A percentile compares a stretch with the other conserved stretches of the same genome.
Conservation (phyloP, 306 rosid genomes). For the Cucumis melo region DNA sequence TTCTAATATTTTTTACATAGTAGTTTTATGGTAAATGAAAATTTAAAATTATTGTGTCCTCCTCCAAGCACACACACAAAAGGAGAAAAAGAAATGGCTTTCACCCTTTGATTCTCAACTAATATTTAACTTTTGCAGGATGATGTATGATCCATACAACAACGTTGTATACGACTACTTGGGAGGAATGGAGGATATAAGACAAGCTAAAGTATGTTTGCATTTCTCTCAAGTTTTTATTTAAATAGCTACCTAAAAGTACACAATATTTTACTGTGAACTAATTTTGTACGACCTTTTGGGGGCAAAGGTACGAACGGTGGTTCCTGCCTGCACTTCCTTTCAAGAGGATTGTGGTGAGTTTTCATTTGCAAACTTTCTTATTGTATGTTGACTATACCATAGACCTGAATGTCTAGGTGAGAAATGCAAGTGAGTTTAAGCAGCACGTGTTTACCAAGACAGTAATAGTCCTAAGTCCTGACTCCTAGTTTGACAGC, state of each 20-base stretch:
- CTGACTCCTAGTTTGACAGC: conserved; percentile 34
- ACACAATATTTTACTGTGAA: no score
- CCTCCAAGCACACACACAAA: background rate
- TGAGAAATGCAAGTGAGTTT: background rate
- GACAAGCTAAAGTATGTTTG: conserved; percentile 50
- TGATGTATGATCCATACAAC: conserved; percentile 71
- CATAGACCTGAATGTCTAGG: background rate
- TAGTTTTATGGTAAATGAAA: background rate
- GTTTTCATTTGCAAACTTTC: conserved; percentile 14
- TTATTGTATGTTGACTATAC: background rate
- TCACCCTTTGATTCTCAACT: background rate
- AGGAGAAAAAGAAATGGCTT: background rate
- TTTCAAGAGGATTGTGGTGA: conserved; percentile 85
- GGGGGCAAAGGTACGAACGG: conserved; percentile 50
- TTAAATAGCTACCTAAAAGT: background rate
- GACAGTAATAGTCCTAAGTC: background rate
- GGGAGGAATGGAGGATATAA: conserved; percentile 75
- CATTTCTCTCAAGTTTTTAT: conserved; percentile 14
- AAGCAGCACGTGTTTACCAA: background rate
- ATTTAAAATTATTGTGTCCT: background rate
- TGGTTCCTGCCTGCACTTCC: conserved; percentile 56
- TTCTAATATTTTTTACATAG: background rate
- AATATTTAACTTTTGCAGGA: conserved; percentile 33
- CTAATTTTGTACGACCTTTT: conserved; percentile 23
- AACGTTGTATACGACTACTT: conserved; percentile 61